phyloP scores from a whole-genome alignment of 2,329 filamentous ascomycete species.

The Monosporascus sp. region DNA sequence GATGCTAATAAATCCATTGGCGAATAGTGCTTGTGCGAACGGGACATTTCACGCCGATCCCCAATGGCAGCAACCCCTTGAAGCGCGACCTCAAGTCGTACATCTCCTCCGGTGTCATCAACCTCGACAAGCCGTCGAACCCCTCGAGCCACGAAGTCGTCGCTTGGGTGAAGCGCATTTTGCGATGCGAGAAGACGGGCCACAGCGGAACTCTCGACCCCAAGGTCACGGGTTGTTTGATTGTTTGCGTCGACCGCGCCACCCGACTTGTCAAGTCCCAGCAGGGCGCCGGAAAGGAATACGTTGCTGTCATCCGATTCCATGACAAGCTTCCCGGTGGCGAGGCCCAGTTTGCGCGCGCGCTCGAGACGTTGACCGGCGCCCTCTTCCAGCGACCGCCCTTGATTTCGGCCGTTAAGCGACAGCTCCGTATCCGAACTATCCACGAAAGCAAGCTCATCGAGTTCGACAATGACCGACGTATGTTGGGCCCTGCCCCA shows the following conservation, averaged over 20 bases:
- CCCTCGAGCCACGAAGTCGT: slow-evolving; percentile 98
- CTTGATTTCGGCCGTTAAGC: slow-evolving; percentile 97
- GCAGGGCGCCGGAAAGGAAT: slow-evolving; percentile 98
- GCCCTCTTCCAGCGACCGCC: slow-evolving; percentile 96
- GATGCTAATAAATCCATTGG: slow-evolving; percentile 17
- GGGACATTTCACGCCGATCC: slow-evolving; percentile 94
- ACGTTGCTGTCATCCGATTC: slow-evolving; percentile 89
- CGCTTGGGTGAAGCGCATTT: slow-evolving; percentile 97
- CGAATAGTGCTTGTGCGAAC: slow-evolving; percentile 78
- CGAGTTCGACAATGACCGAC: slow-evolving; percentile 97
- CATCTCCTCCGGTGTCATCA: slow-evolving; percentile 95
- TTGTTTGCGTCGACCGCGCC: slow-evolving; percentile 78
- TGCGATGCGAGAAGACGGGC: slow-evolving; percentile 94
- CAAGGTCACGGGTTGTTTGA: slow-evolving; percentile 94
- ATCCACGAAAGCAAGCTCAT: slow-evolving; percentile 96
- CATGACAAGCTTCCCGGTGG: slow-evolving; percentile 94
- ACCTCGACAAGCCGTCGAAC: slow-evolving; percentile 96
- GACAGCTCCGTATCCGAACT: slow-evolving; percentile 94
- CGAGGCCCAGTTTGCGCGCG: slow-evolving; percentile 86
- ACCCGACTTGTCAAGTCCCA: slow-evolving; percentile 98
- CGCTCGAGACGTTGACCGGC: slow-evolving; percentile 92
- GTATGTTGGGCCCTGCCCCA: background rate
- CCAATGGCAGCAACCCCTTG: slow-evolving; percentile 83
- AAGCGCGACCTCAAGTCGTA: slow-evolving; percentile 96
- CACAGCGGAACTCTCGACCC: slow-evolving; percentile 98